Percentiles rank a stretch among this genome's conserved stretches.
phyloP scores from a whole-genome alignment of 139 green algal genomes.

The Chlamydomonas incerta region DNA sequence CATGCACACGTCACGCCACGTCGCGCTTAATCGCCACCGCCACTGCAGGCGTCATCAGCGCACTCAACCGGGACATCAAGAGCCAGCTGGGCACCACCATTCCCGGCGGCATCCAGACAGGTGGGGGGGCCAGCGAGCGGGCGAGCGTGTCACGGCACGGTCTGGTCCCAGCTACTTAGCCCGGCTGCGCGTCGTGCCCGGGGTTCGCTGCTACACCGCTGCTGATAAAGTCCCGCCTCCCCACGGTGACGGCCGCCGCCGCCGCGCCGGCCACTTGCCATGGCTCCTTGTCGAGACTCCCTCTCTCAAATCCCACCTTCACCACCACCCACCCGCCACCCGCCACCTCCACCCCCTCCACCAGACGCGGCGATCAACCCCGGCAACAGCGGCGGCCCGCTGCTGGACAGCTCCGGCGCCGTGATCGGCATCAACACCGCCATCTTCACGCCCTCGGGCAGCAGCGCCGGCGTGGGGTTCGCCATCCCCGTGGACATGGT shows the following conservation, averaged over 20 bases:
- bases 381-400: conserved; percentile 75
- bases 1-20: too few relatives aligned
- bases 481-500: conserved; percentile 83
- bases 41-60: conserved; percentile 66
- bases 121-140: conserved; percentile 34
- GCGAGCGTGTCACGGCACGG: neutral
- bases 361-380: conserved; percentile 68
- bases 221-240: too few relatives aligned
- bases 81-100: conserved; percentile 69
- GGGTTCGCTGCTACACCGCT: too few relatives aligned
- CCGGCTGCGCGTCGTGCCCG: too few relatives aligned
- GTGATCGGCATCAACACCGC: conserved; percentile 86
- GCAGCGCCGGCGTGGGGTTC: conserved; percentile 81
- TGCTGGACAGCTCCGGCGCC: conserved; percentile 76
- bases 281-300: too few relatives aligned
- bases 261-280: too few relatives aligned
- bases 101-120: conserved; percentile 87
- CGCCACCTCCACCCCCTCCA: neutral
- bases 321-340: too few relatives aligned
- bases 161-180: too few relatives aligned
- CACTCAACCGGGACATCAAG: conserved; percentile 72
- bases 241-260: too few relatives aligned
- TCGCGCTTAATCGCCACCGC: too few relatives aligned
- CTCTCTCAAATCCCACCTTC: too few relatives aligned
- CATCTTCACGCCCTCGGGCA: conserved; percentile 88